Evolutionary conservation across 257 asterid genomes (phyloP).

Genomic region (Nicotiana knightiana): DNA sequence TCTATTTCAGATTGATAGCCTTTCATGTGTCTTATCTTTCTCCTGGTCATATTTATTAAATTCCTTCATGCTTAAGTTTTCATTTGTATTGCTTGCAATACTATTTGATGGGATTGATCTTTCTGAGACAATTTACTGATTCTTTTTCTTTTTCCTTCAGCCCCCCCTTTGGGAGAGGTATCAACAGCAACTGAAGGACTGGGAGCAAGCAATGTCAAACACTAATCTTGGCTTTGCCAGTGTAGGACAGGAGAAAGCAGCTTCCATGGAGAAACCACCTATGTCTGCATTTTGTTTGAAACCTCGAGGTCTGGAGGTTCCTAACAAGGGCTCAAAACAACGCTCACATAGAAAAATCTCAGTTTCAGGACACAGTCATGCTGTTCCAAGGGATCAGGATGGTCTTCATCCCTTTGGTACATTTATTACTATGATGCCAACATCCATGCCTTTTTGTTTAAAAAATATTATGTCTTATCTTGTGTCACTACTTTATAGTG

Average conservation of each 20-base stretch:
- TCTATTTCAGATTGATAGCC: not conserved
- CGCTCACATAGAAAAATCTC: conserved; percentile 76
- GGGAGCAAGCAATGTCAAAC: conserved; percentile 66
- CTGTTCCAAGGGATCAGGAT: conserved; percentile 55
- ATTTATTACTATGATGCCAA: not conserved
- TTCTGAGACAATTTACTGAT: conserved; percentile 7
- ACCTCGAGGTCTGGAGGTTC: conserved; percentile 91
- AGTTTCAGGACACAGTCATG: conserved; percentile 56
- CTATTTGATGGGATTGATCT: not conserved
- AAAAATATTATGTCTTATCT: not conserved
- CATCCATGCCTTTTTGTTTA: not conserved
- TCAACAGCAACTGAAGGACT: conserved; percentile 76
- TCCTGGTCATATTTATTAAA: not conserved
- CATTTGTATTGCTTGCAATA: not conserved
- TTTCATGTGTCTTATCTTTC: conserved; percentile 3
- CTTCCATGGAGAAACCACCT: conserved; percentile 69
- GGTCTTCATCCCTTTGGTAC: conserved; percentile 50
- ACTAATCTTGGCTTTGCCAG: conserved; percentile 33
- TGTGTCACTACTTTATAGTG: not conserved
- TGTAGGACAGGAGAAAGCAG: conserved; percentile 47
- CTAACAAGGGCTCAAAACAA: conserved; percentile 81
- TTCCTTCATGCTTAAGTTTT: not conserved
- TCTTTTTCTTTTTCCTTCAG: conserved; percentile 35
- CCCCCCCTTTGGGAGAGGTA: conserved; percentile 93
- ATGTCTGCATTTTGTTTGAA: conserved; percentile 89